Evolutionary conservation across 345 rosid genomes (phyloP), one percentile per base, ranked within the genome.

Genomic region (Combretum micranthum): DNA sequence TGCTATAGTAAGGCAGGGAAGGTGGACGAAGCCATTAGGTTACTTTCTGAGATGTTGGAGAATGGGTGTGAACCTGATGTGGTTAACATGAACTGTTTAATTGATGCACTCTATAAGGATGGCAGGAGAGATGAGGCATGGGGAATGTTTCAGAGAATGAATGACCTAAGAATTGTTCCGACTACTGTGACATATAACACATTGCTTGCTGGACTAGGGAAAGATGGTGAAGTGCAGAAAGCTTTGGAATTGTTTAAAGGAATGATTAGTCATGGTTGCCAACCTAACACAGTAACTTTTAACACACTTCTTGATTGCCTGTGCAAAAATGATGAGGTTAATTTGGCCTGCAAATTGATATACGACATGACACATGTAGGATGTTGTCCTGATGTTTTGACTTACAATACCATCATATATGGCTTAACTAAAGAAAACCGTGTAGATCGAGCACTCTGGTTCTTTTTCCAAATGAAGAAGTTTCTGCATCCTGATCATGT

Each of bases 401-500:
- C 89, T 65, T 86, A 81, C 75, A 92, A 92, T n/a, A n/a, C n/a
- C n/a, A 55, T 92, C 47, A 92, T 92, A 64, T 75, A 72, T 57
- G 98, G 93, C 17, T 79, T 83, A 56, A 64, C 81, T 68, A 92
- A 74, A 75, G 82, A 70, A 50, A 76, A 77, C 50, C 72, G 74
- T 62, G 76, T 83, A 50, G 48, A 64, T 69, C 70, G 69, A 17
- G 96, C 95, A 47, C 74, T 92, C 65, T 80, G 83, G 86, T 62
- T 92, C 70, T 92, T 83, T 76, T 83, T 74, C 74, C 96, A 88
- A 75, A 92, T 88, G 98, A 86, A 74, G 78, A 88, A 92, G 64
- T 62, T 61, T n/a, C 72, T 86, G 18, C 64, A 53, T 47, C 95
- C 95, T 63, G 96, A 92, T 70, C 69, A 67, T 70, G 90, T 92